phyloP scores from a whole-genome alignment of 2,329 filamentous ascomycete species.

The Penicillium italicum region DNA sequence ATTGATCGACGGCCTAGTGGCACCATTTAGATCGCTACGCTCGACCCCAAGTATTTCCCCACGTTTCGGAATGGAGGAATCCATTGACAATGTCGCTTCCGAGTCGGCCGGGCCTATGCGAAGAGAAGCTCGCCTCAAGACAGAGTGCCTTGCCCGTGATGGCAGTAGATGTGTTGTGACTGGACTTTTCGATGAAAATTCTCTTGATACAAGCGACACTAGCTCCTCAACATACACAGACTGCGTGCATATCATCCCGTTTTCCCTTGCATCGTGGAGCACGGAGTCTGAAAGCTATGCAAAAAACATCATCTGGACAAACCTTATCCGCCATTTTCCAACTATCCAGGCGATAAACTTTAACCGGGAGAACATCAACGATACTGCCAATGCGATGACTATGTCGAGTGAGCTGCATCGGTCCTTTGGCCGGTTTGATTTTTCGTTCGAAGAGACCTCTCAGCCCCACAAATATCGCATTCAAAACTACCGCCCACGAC shows the following conservation, averaged over 20 bases:
- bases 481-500: not conserved
- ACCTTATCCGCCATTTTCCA: slow-evolving; percentile 1
- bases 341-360: slow-evolving; percentile 3
- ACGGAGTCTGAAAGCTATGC: not conserved
- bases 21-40: not conserved
- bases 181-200: slow-evolving; percentile 1
- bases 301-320: slow-evolving; percentile 4
- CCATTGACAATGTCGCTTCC: not conserved
- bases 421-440: not conserved
- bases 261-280: not conserved
- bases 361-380: not conserved
- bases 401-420: not conserved
- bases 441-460: not conserved
- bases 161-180: slow-evolving; percentile 2
- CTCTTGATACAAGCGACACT: not conserved
- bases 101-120: not conserved
- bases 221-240: not conserved
- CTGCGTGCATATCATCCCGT: not conserved
- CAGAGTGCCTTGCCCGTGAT: slow-evolving; percentile 5
- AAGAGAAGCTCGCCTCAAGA: slow-evolving; percentile 1
- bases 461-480: not conserved
- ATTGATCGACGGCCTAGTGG: not conserved
- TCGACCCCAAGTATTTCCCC: not conserved
- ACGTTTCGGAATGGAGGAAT: not conserved
- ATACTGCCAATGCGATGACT: not conserved